These are phyloP conservation scores for Dryas octopetala DNA, from an alignment of 306 rosid species.

Conservation along the genomic window DNA sequence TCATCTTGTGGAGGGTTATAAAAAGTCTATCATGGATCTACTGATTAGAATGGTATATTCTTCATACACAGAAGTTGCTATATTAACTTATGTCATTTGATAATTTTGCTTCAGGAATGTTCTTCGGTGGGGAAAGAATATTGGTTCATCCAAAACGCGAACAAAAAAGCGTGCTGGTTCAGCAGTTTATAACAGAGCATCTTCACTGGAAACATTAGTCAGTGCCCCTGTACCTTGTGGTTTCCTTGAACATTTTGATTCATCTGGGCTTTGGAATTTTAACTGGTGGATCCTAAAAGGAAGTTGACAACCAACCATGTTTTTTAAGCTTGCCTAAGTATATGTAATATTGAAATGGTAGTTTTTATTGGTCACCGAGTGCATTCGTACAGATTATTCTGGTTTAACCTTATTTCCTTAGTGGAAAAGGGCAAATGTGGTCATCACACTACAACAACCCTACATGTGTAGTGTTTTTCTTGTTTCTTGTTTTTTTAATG, in stretches of 20 bases:
- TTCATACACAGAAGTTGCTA: constrained; percentile 11
- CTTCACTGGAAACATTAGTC: constrained; percentile 88
- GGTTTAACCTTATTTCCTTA: not conserved
- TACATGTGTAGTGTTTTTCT: not conserved
- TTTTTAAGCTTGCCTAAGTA: too few relatives aligned
- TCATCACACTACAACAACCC: not conserved
- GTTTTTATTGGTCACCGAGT: not conserved
- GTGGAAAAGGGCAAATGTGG: not conserved
- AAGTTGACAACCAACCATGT: not conserved
- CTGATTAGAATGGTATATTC: not conserved
- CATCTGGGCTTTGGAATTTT: constrained; percentile 14
- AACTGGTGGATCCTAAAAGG: constrained; percentile 17
- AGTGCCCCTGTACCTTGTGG: constrained; percentile 36
- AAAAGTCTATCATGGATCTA: not conserved
- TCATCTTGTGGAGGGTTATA: not conserved
- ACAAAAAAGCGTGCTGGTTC: constrained; percentile 87
- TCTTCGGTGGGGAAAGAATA: constrained; percentile 96
- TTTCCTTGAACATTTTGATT: constrained; percentile 1
- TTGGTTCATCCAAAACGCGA: constrained; percentile 67
- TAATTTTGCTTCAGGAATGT: constrained; percentile 59
- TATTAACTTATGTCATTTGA: constrained; percentile 14
- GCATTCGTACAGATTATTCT: not conserved
- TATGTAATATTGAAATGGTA: not conserved
- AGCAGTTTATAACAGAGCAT: constrained; percentile 85
- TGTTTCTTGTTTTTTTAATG: not conserved